Percentiles rank a stretch among this genome's conserved stretches.
phyloP scores from a whole-genome alignment of 305 asterid genomes.

The Euphrasia arctica region DNA sequence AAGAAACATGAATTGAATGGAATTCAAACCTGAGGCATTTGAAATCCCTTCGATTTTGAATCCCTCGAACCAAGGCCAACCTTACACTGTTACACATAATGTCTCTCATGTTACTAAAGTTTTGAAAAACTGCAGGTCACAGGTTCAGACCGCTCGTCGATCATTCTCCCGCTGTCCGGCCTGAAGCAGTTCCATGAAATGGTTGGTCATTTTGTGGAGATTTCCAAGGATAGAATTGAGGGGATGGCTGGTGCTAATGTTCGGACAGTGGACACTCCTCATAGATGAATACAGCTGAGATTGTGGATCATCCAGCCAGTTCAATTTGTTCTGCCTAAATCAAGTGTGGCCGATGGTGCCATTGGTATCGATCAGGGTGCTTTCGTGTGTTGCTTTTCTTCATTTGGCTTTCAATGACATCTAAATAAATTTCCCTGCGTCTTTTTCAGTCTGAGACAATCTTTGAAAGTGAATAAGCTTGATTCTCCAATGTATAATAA shows the following conservation, averaged over 20 bases:
- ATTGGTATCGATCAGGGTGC: slow-evolving; percentile 28
- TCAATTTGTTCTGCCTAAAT: slow-evolving; percentile 20
- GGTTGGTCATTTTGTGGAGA: slow-evolving; percentile 96
- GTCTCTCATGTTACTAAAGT: slow-evolving; percentile 13
- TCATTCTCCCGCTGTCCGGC: slow-evolving; percentile 92
- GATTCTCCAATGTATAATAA: slow-evolving; percentile 35
- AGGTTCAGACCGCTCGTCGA: slow-evolving; percentile 92
- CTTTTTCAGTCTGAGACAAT: slow-evolving; percentile 32
- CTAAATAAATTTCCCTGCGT: slow-evolving; percentile 30
- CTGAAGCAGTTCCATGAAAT: slow-evolving; percentile 88
- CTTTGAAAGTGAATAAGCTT: slow-evolving; percentile 35
- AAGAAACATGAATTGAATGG: not conserved
- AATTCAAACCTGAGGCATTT: not conserved
- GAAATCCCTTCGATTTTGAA: not conserved
- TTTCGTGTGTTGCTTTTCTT: slow-evolving; percentile 33
- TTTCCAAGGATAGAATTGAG: slow-evolving; percentile 81
- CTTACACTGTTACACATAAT: not conserved
- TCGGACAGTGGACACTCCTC: slow-evolving; percentile 86
- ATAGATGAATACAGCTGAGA: slow-evolving; percentile 47
- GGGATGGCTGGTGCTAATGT: slow-evolving; percentile 80
- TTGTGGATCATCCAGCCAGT: slow-evolving; percentile 27
- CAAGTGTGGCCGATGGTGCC: slow-evolving; percentile 22
- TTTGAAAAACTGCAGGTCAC: slow-evolving; percentile 60
- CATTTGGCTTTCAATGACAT: slow-evolving; percentile 30
- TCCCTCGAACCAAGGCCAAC: not conserved